These are phyloP conservation scores for Talaromyces rugulosus DNA, from an alignment of 2,329 filamentous ascomycete genomes.

Conservation along the genomic window DNA sequence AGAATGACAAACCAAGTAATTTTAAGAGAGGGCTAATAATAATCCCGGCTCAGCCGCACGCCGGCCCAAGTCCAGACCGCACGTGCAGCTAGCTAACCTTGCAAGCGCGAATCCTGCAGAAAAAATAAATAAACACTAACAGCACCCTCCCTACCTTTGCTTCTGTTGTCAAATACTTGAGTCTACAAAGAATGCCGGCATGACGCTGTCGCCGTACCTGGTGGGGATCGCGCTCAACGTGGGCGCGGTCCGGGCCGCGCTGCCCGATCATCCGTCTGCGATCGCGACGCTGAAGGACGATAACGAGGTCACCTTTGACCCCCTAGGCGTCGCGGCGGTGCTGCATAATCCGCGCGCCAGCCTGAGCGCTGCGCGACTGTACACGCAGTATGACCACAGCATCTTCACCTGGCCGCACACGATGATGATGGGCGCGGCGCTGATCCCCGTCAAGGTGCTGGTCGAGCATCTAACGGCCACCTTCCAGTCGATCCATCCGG, in stretches of 20 bases:
- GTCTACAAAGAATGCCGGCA: neutral
- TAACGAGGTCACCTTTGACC: slow-evolving; percentile 25
- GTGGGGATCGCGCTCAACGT: slow-evolving; percentile 5
- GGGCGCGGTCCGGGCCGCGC: slow-evolving; percentile 10
- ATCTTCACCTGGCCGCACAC: slow-evolving; percentile 29
- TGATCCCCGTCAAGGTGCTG: slow-evolving; percentile 27
- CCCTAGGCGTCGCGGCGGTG: slow-evolving; percentile 30
- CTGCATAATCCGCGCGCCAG: slow-evolving; percentile 28
- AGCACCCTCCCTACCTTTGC: no score
- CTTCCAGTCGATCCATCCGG: slow-evolving; percentile 22
- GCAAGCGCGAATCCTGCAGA: neutral
- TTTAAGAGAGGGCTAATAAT: neutral
- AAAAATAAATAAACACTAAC: no score
- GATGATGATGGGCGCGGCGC: slow-evolving; percentile 28
- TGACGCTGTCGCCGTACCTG: neutral
- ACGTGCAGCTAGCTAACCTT: neutral
- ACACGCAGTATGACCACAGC: slow-evolving; percentile 24
- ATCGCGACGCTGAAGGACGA: slow-evolving; percentile 16
- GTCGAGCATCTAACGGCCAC: slow-evolving; percentile 26
- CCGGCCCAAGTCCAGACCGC: neutral
- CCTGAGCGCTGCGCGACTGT: slow-evolving; percentile 25
- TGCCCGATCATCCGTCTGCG: slow-evolving; percentile 10
- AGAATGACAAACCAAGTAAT: neutral
- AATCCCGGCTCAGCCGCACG: neutral
- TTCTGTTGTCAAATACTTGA: neutral